Evolutionary conservation across 2,329 filamentous ascomycete genomes (phyloP).

Genomic region (Alternaria panax): DNA sequence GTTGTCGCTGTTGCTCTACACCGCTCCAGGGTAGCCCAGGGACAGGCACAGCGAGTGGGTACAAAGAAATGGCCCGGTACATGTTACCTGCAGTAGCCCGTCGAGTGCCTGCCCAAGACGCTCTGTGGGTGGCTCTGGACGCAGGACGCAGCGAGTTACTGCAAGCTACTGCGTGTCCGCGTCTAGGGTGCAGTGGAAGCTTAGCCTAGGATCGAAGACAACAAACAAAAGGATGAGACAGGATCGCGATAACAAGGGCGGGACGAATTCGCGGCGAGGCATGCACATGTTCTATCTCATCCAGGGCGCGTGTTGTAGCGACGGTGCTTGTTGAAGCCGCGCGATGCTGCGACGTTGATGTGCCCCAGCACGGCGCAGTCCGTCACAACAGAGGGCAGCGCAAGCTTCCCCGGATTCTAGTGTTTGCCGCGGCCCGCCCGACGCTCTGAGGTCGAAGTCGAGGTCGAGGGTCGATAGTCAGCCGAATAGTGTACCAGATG

Average conservation of each 20-base stretch:
- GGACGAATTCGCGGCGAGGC: constrained; percentile 6
- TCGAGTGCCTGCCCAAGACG: constrained; percentile 34
- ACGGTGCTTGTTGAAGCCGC: not conserved
- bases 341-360: not conserved
- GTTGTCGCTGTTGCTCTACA: constrained; percentile 41
- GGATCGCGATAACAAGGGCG: constrained; percentile 14
- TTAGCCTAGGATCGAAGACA: constrained; percentile 22
- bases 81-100: constrained; percentile 43
- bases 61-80: constrained; percentile 26
- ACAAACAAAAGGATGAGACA: constrained; percentile 28
- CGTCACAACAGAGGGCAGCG: not conserved
- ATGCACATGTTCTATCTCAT: constrained; percentile 38
- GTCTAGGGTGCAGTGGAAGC: constrained; percentile 14
- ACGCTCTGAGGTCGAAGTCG: constrained; percentile 29
- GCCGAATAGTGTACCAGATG: constrained; percentile 10
- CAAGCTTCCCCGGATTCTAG: constrained; percentile 40
- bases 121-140: constrained; percentile 31
- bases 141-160: constrained; percentile 31
- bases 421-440: constrained; percentile 36
- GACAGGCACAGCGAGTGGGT: constrained; percentile 37
- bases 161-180: constrained; percentile 35
- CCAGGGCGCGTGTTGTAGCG: constrained; percentile 23
- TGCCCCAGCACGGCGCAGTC: no score
- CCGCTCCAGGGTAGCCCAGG: constrained; percentile 36
- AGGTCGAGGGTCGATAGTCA: constrained; percentile 28